Percentiles rank a stretch among this genome's conserved stretches.
phyloP scores from a whole-genome alignment of 441 rosid species.

The Eruca vesicaria region DNA sequence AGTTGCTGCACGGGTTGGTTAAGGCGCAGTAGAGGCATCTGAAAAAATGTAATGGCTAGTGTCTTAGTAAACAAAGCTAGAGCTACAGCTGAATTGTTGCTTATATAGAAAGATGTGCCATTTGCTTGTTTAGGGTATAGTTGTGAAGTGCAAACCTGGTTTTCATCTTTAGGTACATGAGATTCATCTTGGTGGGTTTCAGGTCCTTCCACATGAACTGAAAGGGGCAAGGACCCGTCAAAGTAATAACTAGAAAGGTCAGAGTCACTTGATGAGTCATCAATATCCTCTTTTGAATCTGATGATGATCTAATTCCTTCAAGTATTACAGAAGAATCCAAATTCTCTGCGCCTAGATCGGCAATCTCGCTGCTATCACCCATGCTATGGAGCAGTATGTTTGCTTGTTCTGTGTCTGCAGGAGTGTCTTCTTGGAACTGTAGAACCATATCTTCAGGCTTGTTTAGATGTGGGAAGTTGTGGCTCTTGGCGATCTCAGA shows the following conservation, averaged over 20 bases:
- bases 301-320: constrained; percentile 22
- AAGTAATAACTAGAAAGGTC: constrained; percentile 30
- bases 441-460: neutral
- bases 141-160: constrained; percentile 11
- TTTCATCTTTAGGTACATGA: constrained; percentile 13
- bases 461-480: neutral
- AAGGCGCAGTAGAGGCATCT: constrained; percentile 36
- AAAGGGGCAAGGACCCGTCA: constrained; percentile 30
- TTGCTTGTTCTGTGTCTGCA: constrained; percentile 9
- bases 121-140: neutral
- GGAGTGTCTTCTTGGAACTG: constrained; percentile 6
- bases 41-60: neutral
- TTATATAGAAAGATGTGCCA: neutral
- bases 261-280: constrained; percentile 27
- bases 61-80: neutral
- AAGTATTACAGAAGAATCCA: neutral
- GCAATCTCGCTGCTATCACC: constrained; percentile 5
- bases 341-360: neutral
- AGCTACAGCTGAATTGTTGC: neutral
- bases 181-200: constrained; percentile 21
- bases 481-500: neutral
- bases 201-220: constrained; percentile 5
- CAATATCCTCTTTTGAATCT: constrained; percentile 3
- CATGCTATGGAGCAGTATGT: neutral
- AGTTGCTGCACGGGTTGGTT: constrained; percentile 31